Percentiles rank a stretch among this genome's conserved stretches.
Conservation (phyloP, 352 stramenopile species). For the Globisporangium sylvaticum region DNA sequence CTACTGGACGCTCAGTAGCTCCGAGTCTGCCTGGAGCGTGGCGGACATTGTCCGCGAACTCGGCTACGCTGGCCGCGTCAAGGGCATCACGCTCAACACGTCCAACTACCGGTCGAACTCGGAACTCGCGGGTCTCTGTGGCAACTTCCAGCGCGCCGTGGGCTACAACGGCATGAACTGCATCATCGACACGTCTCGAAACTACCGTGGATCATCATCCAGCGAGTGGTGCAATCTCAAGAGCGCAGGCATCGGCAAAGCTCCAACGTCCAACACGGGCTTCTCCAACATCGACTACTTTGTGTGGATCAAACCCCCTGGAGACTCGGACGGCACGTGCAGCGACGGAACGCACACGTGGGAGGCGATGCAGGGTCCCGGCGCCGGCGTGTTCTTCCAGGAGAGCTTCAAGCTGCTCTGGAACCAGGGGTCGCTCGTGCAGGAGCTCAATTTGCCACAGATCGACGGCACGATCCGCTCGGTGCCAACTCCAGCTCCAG, state of each 20-base stretch:
- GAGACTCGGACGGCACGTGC: conserved; percentile 63
- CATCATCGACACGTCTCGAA: conserved; percentile 62
- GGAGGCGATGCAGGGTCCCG: conserved; percentile 52
- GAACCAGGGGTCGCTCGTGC: conserved; percentile 45
- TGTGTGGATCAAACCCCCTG: conserved; percentile 66
- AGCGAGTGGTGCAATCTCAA: conserved; percentile 59
- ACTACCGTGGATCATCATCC: conserved; percentile 20
- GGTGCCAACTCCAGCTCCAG: neutral
- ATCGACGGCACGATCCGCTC: neutral
- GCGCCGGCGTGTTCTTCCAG: conserved; percentile 52
- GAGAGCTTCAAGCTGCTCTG: conserved; percentile 52
- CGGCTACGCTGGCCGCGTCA: conserved; percentile 26
- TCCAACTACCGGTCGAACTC: conserved; percentile 66
- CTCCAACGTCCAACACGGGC: conserved; percentile 43
- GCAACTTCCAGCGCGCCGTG: conserved; percentile 51
- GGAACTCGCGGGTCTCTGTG: conserved; percentile 43
- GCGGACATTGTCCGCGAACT: conserved; percentile 41
- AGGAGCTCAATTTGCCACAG: conserved; percentile 2
- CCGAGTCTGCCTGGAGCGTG: conserved; percentile 23
- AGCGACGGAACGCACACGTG: conserved; percentile 23
- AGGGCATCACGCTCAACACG: conserved; percentile 75
- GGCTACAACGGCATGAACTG: conserved; percentile 41
- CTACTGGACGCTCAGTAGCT: conserved; percentile 48
- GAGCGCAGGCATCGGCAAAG: conserved; percentile 35
- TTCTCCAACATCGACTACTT: conserved; percentile 61